phyloP scores from a whole-genome alignment of 345 rosid species.

The Conringia planisiliqua region DNA sequence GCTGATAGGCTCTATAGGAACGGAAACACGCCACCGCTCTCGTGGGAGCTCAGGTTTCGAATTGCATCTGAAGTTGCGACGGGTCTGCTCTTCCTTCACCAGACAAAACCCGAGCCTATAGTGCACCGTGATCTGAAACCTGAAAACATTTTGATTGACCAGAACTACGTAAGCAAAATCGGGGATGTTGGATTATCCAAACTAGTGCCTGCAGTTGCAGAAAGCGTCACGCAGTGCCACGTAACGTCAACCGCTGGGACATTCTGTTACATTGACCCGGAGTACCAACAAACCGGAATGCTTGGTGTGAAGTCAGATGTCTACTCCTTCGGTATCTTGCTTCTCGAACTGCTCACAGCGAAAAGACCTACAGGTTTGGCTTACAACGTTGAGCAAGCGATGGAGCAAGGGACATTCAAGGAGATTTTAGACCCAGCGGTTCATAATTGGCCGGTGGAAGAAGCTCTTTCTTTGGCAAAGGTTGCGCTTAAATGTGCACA shows the following conservation, averaged over 20 bases:
- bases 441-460: conserved; percentile 75
- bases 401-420: conserved; percentile 51
- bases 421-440: conserved; percentile 70
- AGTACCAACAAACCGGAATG: conserved; percentile 95
- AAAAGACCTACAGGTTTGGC: conserved; percentile 74
- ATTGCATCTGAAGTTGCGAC: conserved; percentile 85
- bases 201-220: conserved; percentile 79
- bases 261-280: conserved; percentile 92
- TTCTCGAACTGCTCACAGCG: conserved; percentile 77
- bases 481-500: conserved; percentile 68
- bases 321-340: conserved; percentile 78
- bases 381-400: conserved; percentile 46
- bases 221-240: conserved; percentile 66
- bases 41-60: conserved; percentile 86
- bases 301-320: conserved; percentile 88
- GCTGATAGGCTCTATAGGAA: conserved; percentile 61
- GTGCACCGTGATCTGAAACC: conserved; percentile 98
- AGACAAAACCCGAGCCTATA: conserved; percentile 91
- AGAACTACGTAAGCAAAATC: conserved; percentile 76
- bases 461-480: conserved; percentile 54
- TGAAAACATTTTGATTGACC: conserved; percentile 79
- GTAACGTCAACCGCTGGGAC: conserved; percentile 87
- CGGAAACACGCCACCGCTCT: conserved; percentile 54
- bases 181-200: conserved; percentile 86
- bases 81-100: conserved; percentile 88